phyloP scores from a whole-genome alignment of 1,139 yeast genomes.

The Pichia sp. region DNA sequence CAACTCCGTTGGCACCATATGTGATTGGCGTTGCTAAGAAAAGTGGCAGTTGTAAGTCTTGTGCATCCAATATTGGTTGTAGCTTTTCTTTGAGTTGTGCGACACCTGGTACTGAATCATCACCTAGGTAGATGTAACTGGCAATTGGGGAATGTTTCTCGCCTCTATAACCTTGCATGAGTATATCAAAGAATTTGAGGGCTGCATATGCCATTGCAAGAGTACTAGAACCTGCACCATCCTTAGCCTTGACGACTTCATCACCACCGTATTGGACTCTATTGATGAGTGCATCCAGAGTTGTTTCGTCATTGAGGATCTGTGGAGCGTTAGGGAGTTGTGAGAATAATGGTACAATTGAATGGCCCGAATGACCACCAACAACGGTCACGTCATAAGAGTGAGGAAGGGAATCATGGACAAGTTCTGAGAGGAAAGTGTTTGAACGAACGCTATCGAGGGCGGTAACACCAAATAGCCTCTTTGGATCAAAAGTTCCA shows the following conservation, averaged over 20 bases:
- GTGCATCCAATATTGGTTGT: conserved; percentile 30
- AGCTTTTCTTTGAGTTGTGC: conserved; percentile 30
- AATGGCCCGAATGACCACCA: conserved; percentile 96
- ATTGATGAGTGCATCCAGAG: conserved; percentile 64
- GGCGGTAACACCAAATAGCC: conserved; percentile 88
- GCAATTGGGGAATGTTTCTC: conserved; percentile 34
- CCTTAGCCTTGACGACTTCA: conserved; percentile 92
- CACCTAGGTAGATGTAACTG: conserved; percentile 43
- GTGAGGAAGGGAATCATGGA: conserved; percentile 25
- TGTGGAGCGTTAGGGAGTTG: conserved; percentile 39
- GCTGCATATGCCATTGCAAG: conserved; percentile 97
- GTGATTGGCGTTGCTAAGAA: conserved; percentile 57
- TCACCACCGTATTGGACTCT: conserved; percentile 97
- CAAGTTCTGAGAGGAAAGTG: conserved; percentile 56
- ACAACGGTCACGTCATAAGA: conserved; percentile 68
- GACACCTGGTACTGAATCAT: conserved; percentile 38
- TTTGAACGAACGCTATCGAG: conserved; percentile 87
- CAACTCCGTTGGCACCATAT: conserved; percentile 52
- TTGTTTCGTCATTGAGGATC: conserved; percentile 35
- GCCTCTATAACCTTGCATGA: conserved; percentile 29
- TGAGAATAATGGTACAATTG: conserved; percentile 85
- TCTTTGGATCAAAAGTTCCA: conserved; percentile 71
- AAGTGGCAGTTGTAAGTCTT: conserved; percentile 25
- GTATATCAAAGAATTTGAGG: conserved; percentile 63
- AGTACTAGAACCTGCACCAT: conserved; percentile 93